These are phyloP conservation scores for Colletotrichum sp. DNA, from an alignment of 2,329 filamentous ascomycete species.

Conservation along the genomic window DNA sequence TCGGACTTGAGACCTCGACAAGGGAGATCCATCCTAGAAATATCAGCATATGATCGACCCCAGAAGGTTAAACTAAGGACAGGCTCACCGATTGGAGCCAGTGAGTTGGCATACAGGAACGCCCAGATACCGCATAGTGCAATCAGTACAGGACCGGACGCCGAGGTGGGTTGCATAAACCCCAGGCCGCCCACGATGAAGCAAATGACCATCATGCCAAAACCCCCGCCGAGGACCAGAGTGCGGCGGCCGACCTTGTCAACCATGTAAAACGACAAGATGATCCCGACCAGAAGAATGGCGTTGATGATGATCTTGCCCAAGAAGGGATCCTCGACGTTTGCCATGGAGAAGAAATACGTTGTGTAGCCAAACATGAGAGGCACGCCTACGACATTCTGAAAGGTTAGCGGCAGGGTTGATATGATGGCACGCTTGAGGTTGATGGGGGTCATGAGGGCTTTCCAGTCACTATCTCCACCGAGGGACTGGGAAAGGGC, in stretches of 20 bases:
- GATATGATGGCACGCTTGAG: not conserved
- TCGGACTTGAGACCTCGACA: not conserved
- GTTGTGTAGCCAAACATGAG: conserved; percentile 28
- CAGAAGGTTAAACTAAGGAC: not conserved
- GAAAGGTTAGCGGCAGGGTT: not conserved
- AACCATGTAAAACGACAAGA: conserved; percentile 21
- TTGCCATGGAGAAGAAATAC: conserved; percentile 28
- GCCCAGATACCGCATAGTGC: not conserved
- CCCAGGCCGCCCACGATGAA: not conserved
- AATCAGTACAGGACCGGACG: conserved; percentile 20
- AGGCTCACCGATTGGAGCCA: not conserved
- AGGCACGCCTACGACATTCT: conserved; percentile 26
- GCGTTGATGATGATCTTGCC: conserved; percentile 22
- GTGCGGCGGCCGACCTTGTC: conserved; percentile 23
- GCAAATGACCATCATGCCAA: not conserved
- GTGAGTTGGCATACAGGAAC: not conserved
- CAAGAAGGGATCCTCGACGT: conserved; percentile 25
- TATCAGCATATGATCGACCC: not conserved
- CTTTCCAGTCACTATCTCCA: not conserved
- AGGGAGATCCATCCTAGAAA: not conserved
- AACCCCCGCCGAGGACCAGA: not conserved
- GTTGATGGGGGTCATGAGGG: not conserved
- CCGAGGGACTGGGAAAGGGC: not conserved
- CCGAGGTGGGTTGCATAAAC: not conserved
- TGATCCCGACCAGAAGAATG: conserved; percentile 19